phyloP scores from a whole-genome alignment of 1,284 basidiomycete genomes.

The Apiotrichum siamense region DNA sequence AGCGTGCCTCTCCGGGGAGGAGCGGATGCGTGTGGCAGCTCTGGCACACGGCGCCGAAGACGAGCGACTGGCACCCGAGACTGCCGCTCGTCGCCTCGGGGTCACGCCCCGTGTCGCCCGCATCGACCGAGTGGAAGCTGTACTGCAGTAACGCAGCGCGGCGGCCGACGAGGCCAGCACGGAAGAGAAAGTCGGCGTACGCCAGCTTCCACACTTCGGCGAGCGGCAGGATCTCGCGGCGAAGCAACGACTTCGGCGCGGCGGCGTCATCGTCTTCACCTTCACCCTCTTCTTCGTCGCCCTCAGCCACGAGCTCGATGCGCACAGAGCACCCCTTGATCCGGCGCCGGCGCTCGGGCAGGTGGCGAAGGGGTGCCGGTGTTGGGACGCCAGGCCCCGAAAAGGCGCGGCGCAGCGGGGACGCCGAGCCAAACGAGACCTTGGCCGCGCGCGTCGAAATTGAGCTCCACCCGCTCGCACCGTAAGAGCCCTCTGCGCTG shows the following conservation, averaged over 20 bases:
- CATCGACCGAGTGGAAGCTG: conserved; percentile 38
- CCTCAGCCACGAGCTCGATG: conserved; percentile 22
- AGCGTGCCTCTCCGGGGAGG: not conserved
- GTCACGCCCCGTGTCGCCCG: not conserved
- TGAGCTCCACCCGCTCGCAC: conserved; percentile 1
- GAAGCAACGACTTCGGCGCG: conserved; percentile 27
- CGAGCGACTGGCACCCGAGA: conserved; percentile 4
- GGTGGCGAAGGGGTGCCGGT: not conserved
- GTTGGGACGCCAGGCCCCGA: not conserved
- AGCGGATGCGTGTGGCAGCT: conserved; percentile 8
- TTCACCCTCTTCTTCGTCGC: too few relatives aligned
- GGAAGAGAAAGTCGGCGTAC: conserved; percentile 67
- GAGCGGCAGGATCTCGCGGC: conserved; percentile 18
- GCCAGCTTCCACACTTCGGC: conserved; percentile 48
- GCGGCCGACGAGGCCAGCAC: conserved; percentile 62
- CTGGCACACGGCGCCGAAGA: conserved; percentile 12
- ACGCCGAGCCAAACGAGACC: conserved; percentile 27
- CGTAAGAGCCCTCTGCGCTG: not conserved
- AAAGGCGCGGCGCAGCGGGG: conserved; percentile 22
- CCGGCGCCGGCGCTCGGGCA: conserved; percentile 6
- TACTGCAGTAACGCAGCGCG: conserved; percentile 63
- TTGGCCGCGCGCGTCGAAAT: conserved; percentile 8
- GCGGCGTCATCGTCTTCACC: conserved; percentile 28
- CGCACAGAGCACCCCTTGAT: conserved; percentile 20
- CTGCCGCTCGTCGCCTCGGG: conserved; percentile 12